Base-by-base conservation (phyloP, 805 yeast species). In the Candida sonorensis region DNA sequence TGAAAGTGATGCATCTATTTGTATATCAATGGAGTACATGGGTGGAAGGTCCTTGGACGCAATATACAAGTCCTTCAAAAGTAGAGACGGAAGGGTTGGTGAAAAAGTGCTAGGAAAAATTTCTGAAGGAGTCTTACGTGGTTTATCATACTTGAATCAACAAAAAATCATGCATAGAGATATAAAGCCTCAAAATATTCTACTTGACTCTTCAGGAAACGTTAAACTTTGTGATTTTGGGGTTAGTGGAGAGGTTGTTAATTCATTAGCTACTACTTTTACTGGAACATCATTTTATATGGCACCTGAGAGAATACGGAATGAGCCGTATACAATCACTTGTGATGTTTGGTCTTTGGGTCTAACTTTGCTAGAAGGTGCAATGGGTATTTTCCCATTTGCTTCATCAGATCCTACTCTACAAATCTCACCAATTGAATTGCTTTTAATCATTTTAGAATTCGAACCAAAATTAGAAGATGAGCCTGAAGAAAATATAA, bases 251-350 rank as follows among this genome's bases (percentile, higher is more conserved):
- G 96, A 86, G 51, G 95, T 92, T 13, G 95, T 90, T 20, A 82
- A 92, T 56, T 86, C 96, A 0, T 64, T 92, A 29, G 97, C 97
- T 1, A 85, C 95, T 1, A 92, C 98, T 0, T 92, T 88, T 52
- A 92, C 96, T 0, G 98, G 98, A 2, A 92, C 98, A 0, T 88
- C 95, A 9, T 90, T 85, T 54, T 92, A 92, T 57, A 92, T 92
- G 98, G 97, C 98, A 0, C 98, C 98, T 0, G 98, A 92, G 57
- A 70, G 98, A 46, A 90, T 92, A 31, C 84, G 84, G 62, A 97
- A 96, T 18, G 90, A 86, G 51, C 92, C 96, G 1, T 92, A 92
- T 52, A 81, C 95, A 9, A 96, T 90, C 3, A 84, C 95, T 4
- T 80, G 94, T 48, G 98, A 92, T 54, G 90, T 92, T 11, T 92